Percentiles rank a stretch among this genome's conserved stretches.
phyloP scores from a whole-genome alignment of 352 stramenopile genomes.

The Phytophthora citrophthora region DNA sequence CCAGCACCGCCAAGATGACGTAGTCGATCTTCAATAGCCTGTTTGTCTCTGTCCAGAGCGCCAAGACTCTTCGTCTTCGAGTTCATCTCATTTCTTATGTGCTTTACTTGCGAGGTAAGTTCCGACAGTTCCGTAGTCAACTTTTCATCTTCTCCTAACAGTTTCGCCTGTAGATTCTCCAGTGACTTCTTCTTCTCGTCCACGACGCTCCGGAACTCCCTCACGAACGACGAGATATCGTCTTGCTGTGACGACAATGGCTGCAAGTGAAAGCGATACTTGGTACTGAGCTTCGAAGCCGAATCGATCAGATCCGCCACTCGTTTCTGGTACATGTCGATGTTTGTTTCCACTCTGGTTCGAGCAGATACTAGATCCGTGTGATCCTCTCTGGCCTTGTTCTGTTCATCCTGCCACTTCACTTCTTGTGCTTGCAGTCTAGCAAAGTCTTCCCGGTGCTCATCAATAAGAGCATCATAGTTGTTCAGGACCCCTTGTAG shows the following conservation, averaged over 20 bases:
- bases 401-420: conserved; percentile 37
- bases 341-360: conserved; percentile 59
- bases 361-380: conserved; percentile 42
- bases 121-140: conserved; percentile 58
- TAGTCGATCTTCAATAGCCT: conserved; percentile 39
- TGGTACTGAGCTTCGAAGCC: conserved; percentile 48
- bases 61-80: conserved; percentile 50
- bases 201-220: conserved; percentile 55
- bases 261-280: conserved; percentile 67
- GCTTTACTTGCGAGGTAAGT: conserved; percentile 57
- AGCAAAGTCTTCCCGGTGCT: conserved; percentile 43
- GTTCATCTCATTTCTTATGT: conserved; percentile 55
- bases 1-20: conserved; percentile 44
- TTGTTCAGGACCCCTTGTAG: conserved; percentile 57
- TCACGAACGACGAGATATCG: conserved; percentile 58
- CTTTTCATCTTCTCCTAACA: conserved; percentile 51
- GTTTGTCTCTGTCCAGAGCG: conserved; percentile 51
- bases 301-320: conserved; percentile 54
- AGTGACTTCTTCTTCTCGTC: conserved; percentile 48
- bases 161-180: conserved; percentile 43
- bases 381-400: conserved; percentile 39
- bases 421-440: conserved; percentile 43
- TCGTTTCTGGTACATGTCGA: conserved; percentile 48
- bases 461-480: conserved; percentile 59
- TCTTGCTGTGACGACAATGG: conserved; percentile 57